Conservation (phyloP, 2,329 filamentous ascomycete genomes). For the Ceratocystis lukuohia region DNA sequence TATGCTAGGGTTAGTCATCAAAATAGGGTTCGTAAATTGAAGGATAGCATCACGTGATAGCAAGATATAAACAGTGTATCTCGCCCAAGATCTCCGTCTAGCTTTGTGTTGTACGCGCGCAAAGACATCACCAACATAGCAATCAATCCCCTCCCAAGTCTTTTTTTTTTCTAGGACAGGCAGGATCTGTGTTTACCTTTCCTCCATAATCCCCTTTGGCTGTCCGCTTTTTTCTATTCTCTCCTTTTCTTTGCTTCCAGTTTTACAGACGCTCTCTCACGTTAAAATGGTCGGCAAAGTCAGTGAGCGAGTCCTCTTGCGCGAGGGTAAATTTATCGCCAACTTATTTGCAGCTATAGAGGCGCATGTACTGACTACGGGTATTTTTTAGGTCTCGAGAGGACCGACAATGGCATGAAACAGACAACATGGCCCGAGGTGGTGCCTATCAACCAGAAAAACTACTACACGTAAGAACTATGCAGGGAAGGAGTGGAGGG, state of each 20-base stretch:
- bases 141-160: neutral
- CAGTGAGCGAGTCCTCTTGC: slow-evolving; percentile 49
- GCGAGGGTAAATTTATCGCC: slow-evolving; percentile 38
- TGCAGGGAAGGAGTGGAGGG: neutral
- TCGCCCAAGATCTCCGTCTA: neutral
- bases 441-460: slow-evolving; percentile 94
- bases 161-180: too few relatives aligned
- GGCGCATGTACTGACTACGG: neutral
- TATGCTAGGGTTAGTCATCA: neutral
- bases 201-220: too few relatives aligned
- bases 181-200: too few relatives aligned
- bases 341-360: neutral
- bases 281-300: slow-evolving; percentile 48
- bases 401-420: slow-evolving; percentile 97
- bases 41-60: neutral
- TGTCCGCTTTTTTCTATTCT: neutral
- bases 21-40: neutral
- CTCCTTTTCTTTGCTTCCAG: neutral
- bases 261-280: slow-evolving; percentile 5
- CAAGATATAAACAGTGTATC: neutral
- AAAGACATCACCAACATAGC: neutral
- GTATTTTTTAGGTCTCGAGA: slow-evolving; percentile 58
- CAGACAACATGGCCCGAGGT: slow-evolving; percentile 88
- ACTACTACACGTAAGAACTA: slow-evolving; percentile 77
- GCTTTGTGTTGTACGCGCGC: neutral